Evolutionary conservation across 768 basidiomycete species (phyloP), one percentile per base, ranked within the genome.

Genomic region (Lactarius quietus): DNA sequence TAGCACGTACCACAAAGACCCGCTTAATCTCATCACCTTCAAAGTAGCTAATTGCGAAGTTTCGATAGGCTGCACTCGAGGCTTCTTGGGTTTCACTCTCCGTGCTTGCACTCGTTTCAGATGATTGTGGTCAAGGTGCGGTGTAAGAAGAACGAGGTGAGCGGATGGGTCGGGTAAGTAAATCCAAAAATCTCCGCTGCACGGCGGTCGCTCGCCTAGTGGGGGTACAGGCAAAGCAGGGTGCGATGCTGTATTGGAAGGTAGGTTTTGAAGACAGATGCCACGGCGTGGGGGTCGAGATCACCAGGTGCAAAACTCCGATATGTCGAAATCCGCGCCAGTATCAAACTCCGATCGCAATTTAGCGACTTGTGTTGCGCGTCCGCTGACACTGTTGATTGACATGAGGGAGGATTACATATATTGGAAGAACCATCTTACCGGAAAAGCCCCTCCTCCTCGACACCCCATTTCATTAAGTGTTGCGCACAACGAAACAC

Each of bases 271-370:
- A 96, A 97, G 35, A 96, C 79, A 29, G 92, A 92, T 23, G 95
- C 88, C 7, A 98, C 95, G 1, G 93, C 92, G 74, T 98, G 94
- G 55, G 95, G 95, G 73, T 98, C 95, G 38, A 98, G 77, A 72
- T 98, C 94, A 9, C 90, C 86, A 29, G 93, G 94, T 57, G 83
- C 83, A 68, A 33, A 8, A 90, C 67, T 85, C 84, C 45, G 81
- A 77, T 78, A 97, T 84, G 72, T 94, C 88, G 71, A 88, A 93
- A 77, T 98, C 95, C 59, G 88, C 90, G 63, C 94, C 92, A 28
- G 85, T 84, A 74, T 95, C 93, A 72, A 95, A 96, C 73, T 93
- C 92, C 23, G 81, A 78, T 35, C 90, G 81, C 69, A 97, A 75
- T 72, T 84, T 88, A 28, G 83, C 77, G 31, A 93, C 83, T 77